Conservation (phyloP, 1,284 basidiomycete species). For the Anthracocystis walkeri region DNA sequence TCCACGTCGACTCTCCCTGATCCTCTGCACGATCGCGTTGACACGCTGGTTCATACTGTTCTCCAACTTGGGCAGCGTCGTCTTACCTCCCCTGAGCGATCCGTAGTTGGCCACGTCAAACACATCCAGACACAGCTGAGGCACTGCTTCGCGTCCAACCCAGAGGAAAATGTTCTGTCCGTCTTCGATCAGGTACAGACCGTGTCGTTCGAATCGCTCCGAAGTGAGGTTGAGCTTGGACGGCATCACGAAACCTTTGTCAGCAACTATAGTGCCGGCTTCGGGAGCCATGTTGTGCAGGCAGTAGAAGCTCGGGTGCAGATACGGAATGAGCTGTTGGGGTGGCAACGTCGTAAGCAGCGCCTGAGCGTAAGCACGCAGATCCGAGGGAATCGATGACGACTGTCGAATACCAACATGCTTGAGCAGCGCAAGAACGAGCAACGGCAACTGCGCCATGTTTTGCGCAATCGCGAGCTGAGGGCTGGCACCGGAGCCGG, state of each 20-base stretch:
- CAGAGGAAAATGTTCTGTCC: conserved; percentile 97
- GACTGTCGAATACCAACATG: conserved; percentile 96
- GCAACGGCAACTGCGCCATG: conserved; percentile 89
- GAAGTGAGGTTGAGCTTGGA: conserved; percentile 89
- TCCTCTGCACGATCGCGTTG: conserved; percentile 92
- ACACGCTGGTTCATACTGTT: conserved; percentile 93
- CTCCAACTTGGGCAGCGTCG: conserved; percentile 85
- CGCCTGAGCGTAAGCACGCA: conserved; percentile 93
- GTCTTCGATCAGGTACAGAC: conserved; percentile 96
- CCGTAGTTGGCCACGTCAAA: conserved; percentile 91
- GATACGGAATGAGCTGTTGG: conserved; percentile 90
- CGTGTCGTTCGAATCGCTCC: conserved; percentile 92
- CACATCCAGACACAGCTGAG: conserved; percentile 91
- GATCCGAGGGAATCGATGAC: conserved; percentile 93
- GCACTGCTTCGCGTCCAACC: conserved; percentile 95
- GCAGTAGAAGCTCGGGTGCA: conserved; percentile 94
- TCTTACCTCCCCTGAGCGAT: conserved; percentile 91
- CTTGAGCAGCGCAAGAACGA: conserved; percentile 90
- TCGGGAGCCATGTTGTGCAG: conserved; percentile 96
- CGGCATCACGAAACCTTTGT: conserved; percentile 77
- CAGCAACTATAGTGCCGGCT: conserved; percentile 72
- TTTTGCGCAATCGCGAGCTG: conserved; percentile 92
- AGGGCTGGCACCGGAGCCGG: conserved; percentile 90
- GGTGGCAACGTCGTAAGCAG: conserved; percentile 90
- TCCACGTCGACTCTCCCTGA: conserved; percentile 84